Evolutionary conservation across 352 stramenopile species (phyloP).

Genomic region (Globisporangium yorkense): DNA sequence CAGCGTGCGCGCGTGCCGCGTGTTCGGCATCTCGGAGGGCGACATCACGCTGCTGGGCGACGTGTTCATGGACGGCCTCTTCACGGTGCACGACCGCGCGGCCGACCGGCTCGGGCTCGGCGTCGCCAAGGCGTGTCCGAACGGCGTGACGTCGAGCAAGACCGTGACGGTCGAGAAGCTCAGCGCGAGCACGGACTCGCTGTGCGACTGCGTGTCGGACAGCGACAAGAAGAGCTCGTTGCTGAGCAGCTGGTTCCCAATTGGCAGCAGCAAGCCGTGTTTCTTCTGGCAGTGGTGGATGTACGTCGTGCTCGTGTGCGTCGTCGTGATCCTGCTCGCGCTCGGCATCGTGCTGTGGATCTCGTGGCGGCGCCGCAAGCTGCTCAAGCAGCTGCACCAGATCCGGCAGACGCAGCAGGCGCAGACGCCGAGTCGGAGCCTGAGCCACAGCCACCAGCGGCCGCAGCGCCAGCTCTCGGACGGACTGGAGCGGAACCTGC

Average conservation of each 20-base stretch:
- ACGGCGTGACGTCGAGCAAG: conserved; percentile 61
- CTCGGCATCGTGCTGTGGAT: conserved; percentile 42
- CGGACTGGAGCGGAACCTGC: conserved; percentile 34
- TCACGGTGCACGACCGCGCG: conserved; percentile 75
- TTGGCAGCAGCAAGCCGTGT: conserved; percentile 59
- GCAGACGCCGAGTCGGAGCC: no score
- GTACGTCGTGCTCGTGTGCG: conserved; percentile 67
- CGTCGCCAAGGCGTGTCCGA: conserved; percentile 67
- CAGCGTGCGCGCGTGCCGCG: conserved; percentile 37
- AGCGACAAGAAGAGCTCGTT: conserved; percentile 52
- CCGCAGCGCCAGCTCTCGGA: conserved; percentile 35
- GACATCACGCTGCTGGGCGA: conserved; percentile 69
- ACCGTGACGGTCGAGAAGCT: conserved; percentile 50
- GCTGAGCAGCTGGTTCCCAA: conserved; percentile 49
- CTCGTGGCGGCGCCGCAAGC: conserved; percentile 40
- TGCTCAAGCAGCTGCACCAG: conserved; percentile 34
- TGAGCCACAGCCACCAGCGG: background rate
- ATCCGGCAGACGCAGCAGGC: conserved; percentile 24
- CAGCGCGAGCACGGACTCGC: conserved; percentile 20
- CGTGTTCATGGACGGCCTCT: conserved; percentile 84
- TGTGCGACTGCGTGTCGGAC: conserved; percentile 62
- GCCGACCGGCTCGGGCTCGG: conserved; percentile 47
- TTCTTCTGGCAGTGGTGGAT: conserved; percentile 89
- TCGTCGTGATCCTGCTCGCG: conserved; percentile 52
- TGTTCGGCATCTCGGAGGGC: conserved; percentile 80